Base-by-base conservation (phyloP, 2,329 filamentous ascomycete genomes). In the Claviceps quebecensis region DNA sequence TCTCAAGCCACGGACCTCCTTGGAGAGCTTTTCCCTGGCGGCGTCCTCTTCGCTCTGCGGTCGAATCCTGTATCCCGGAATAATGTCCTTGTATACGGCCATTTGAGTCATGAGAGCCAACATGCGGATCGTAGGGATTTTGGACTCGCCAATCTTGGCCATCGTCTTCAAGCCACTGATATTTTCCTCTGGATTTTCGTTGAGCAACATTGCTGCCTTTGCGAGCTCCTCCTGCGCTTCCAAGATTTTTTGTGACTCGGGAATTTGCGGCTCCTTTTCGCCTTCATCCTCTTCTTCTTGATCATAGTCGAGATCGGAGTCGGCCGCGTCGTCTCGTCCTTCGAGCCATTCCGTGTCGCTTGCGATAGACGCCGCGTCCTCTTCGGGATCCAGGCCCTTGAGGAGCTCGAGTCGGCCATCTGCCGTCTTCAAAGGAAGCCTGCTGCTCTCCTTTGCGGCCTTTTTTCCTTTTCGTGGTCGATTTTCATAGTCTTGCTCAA, bases 11-110 rank as follows among this genome's bases (percentile, higher is more conserved):
- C 85, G 82, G 37, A 97, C 88, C 29, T 97, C 93, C 65, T 95
- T 96, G 5, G 90, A 95, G 1, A 97, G 71, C 65, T 94, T 94
- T 56, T 83, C 83, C 53, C 78, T 77, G 62, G 84, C 75, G 45
- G 84, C 81, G 36, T 88, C 84, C 54, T 88, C 84, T 54, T 94
- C 87, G 1, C 77, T 74, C 4, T 88, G 72, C 1, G 88, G 86
- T 17, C 93, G 83, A 71, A 98, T 97, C 54, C 93, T 79, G 66
- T 98, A 98, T 22, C 93, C 93, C 0, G 93, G 93, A 53, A 98
- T 97, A 46, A 96, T 79, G 67, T 97, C 93, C 66, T 91, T 95
- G 74, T 91, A 98, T 13, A 97, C 81, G 0, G 90, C 80, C 64
- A 93, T 77, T 67, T 96, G 90, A 22, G 93, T 88, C 47, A 84